Base-by-base conservation (phyloP, 2,329 filamentous ascomycete genomes). In the Alternaria arbusti region DNA sequence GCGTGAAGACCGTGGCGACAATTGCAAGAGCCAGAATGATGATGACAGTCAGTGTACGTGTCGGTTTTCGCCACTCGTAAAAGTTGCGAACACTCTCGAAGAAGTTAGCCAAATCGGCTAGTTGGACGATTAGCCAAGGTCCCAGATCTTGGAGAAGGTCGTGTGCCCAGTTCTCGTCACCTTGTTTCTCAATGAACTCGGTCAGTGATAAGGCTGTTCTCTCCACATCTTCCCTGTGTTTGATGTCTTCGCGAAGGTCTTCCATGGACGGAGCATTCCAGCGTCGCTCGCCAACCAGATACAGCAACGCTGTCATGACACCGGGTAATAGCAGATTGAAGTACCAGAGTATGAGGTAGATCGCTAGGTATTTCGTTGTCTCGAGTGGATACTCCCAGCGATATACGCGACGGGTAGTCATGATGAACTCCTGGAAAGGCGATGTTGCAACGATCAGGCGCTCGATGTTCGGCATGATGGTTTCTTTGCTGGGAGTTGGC, bases 391-490 rank as follows among this genome's bases (percentile, higher is more conserved):
- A 51, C 28, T 81, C 77, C 80, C 79, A 82, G 3, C 74, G 72
- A 55, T 82, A 82, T 1, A 81, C 67, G 17, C 71, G 68, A 9
- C 79, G 68, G 1, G 75, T 68, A 1, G 75, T 76, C 69, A 78
- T 79, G 55, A 79, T 62, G 15, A 78, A 64, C 25, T 74, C 71
- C 52, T 82, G 79, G 8, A 80, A 61, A 0, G 79, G 78, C 6
- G 78, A 74, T 6, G 79, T 79, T 2, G 80, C 74, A 25, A 81
- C 71, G 8, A 81, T 70, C 1, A 82, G 57, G n/a, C 79, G 71
- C 59, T 82, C 79, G 36, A 81, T 54, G 50, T 74, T 78, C 0
- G 77, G 76, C 70, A 77, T 71, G 23, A 79, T 71, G 5, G 72
- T 73, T 12, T 78, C 71, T 49, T 79, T 78, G 3, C 70, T 74